These are phyloP conservation scores for Inosperma sp. DNA, from an alignment of 768 basidiomycete genomes.

Conservation along the genomic window DNA sequence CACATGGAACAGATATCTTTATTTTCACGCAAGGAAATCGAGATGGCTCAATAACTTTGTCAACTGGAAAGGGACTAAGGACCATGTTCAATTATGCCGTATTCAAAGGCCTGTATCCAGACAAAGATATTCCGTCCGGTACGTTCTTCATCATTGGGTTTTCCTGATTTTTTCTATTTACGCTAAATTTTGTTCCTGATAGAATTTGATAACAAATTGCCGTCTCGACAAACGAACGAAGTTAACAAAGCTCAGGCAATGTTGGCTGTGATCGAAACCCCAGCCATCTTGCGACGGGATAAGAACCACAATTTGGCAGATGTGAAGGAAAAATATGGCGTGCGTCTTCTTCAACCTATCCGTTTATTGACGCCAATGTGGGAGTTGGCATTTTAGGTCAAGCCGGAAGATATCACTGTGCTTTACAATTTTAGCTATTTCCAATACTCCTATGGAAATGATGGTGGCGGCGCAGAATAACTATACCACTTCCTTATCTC, in stretches of 20 bases:
- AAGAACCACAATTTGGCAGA: constrained; percentile 95
- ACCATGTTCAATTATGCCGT: constrained; percentile 95
- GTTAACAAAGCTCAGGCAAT: constrained; percentile 92
- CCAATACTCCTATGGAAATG: constrained; percentile 96
- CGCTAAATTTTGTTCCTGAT: background rate
- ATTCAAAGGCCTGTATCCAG: constrained; percentile 74
- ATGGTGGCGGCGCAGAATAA: constrained; percentile 94
- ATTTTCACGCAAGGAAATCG: constrained; percentile 77
- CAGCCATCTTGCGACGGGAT: constrained; percentile 93
- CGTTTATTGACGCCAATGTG: background rate
- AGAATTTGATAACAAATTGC: constrained; percentile 87
- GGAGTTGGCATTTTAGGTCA: constrained; percentile 54
- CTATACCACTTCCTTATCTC: constrained; percentile 98
- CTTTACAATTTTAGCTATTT: constrained; percentile 98
- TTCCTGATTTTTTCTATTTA: background rate
- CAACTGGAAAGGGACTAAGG: constrained; percentile 96
- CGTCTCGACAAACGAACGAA: constrained; percentile 74
- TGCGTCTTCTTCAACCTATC: constrained; percentile 40
- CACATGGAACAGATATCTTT: constrained; percentile 74
- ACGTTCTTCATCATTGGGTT: constrained; percentile 17
- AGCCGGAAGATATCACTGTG: constrained; percentile 89
- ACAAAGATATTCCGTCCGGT: constrained; percentile 68
- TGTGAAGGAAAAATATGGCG: constrained; percentile 88
- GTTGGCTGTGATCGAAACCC: constrained; percentile 93
- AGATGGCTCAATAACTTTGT: constrained; percentile 93